Evolutionary conservation across 1,139 yeast genomes (phyloP), one percentile per base, ranked within the genome.

Genomic region (Geotrichum reessii): DNA sequence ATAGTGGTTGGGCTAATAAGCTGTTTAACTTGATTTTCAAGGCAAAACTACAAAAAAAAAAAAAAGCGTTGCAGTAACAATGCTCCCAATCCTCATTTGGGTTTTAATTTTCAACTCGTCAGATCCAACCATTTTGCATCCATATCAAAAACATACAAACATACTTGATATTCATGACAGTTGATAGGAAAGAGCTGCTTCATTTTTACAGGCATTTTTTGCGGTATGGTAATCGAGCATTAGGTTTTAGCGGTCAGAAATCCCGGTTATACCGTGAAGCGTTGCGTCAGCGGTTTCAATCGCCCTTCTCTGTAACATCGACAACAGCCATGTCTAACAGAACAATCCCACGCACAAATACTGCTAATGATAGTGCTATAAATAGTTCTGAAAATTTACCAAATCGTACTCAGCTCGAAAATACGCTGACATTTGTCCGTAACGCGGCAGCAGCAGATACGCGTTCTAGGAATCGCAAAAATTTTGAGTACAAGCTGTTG

Each of bases 211-310:
- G 63, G 9, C 60, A 52, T 52, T 55, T 63, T 22, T 37, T 62
- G 9, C 58, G 65, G n/a, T 42, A 57, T n/a, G 65, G 65, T 11
- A 60, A 63, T 17, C 46, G 53, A 19, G 63, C 64, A 1, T 55
- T 63, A 22, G 63, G 60, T 19, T 53, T 48, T 19, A 55, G 46
- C 42, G 63, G 62, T 25, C 63, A 59, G 3, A 58, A 61, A 12
- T 27, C 53, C 12, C 37, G 47, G 31, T 54, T 51, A 11, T 56
- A 58, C 47, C 47, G 52, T 25, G 14, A 17, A 1, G 49, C 47
- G 6, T 31, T 63, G 25, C 59, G 61, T 21, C 25, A 24, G 19
- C 57, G 63, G 47, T 63, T 62, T 37, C 31, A 52, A 14, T n/a
- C 46, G 5, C 44, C 44, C 19, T 5, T 19, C 21, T 21, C 12